A percentile compares a stretch with the other conserved stretches of the same genome.
These are phyloP conservation scores for Crithidia brevicula DNA, from an alignment of 208 protist genomes.

Conservation along the genomic window DNA sequence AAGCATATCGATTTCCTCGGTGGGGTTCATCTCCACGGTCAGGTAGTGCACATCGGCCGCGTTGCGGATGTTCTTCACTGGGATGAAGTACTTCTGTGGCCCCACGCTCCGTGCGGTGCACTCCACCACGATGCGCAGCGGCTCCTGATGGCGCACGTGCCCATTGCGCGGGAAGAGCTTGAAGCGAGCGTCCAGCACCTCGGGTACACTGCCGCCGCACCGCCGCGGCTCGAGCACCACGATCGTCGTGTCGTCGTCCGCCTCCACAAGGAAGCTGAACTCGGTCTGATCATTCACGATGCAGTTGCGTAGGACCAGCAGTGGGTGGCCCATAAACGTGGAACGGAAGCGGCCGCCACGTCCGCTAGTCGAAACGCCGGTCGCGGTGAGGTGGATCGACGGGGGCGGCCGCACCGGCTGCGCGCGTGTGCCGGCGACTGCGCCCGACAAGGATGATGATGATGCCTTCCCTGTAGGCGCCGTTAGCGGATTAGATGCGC, in stretches of 20 bases:
- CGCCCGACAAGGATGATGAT: no score
- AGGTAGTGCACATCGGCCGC: constrained; percentile 69
- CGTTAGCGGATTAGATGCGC: background rate
- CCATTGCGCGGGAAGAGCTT: constrained; percentile 83
- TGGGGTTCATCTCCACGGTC: constrained; percentile 79
- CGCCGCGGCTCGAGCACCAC: constrained; percentile 81
- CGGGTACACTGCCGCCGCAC: constrained; percentile 41
- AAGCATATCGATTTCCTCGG: constrained; percentile 65
- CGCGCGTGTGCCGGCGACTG: constrained; percentile 2
- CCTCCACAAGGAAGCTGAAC: constrained; percentile 70
- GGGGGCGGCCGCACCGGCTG: constrained; percentile 14
- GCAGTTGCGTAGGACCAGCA: constrained; percentile 69
- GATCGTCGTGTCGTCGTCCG: constrained; percentile 56
- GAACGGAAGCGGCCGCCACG: constrained; percentile 8
- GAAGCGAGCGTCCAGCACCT: constrained; percentile 75
- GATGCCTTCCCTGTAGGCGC: background rate
- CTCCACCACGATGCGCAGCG: constrained; percentile 74
- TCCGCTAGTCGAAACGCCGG: background rate
- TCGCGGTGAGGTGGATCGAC: constrained; percentile 14
- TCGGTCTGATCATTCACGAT: constrained; percentile 75
- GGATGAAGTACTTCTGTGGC: constrained; percentile 86
- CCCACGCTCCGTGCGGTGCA: constrained; percentile 77
- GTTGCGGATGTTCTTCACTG: constrained; percentile 81
- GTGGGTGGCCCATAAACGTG: constrained; percentile 75
- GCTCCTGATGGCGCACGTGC: constrained; percentile 39